Percentiles rank a stretch among this genome's conserved stretches.
These are phyloP conservation scores for Apophysomyces sp. DNA, from an alignment of 371 early-diverging fungal genomes.

Conservation along the genomic window DNA sequence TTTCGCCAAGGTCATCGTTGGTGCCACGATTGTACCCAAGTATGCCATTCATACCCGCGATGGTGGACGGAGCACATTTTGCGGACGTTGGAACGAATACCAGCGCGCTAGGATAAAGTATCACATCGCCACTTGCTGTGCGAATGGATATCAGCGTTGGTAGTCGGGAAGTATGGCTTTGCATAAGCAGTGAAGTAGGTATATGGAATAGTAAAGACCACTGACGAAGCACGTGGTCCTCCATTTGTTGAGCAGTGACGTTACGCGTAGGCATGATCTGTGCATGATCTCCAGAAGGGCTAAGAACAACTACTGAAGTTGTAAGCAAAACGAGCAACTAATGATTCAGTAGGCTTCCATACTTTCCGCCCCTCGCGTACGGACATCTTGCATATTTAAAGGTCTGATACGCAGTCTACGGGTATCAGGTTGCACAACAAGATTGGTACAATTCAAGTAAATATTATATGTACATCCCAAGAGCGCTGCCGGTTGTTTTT, in stretches of 20 bases:
- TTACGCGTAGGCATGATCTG: conserved; percentile 12
- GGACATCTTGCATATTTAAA: conserved; percentile 17
- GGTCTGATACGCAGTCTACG: conserved; percentile 30
- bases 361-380: conserved; percentile 26
- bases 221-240: conserved; percentile 22
- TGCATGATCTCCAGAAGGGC: conserved; percentile 36
- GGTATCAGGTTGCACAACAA: conserved; percentile 41
- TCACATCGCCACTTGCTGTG: conserved; percentile 13
- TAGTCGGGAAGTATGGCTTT: background rate
- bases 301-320: conserved; percentile 24
- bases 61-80: conserved; percentile 21
- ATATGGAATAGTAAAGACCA: conserved; percentile 39
- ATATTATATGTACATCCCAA: conserved; percentile 36
- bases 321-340: too few species aligned
- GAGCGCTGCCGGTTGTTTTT: background rate
- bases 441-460: conserved; percentile 38
- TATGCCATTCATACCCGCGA: conserved; percentile 36
- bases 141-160: conserved; percentile 22
- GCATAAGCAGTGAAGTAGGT: conserved; percentile 14
- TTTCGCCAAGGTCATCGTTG: conserved; percentile 40
- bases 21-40: conserved; percentile 34
- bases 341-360: too few species aligned
- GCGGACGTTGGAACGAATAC: conserved; percentile 32
- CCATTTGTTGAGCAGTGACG: conserved; percentile 16
- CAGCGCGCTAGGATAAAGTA: conserved; percentile 31